phyloP scores from a whole-genome alignment of 2,329 filamentous ascomycete genomes.

The Graphium sp. region DNA sequence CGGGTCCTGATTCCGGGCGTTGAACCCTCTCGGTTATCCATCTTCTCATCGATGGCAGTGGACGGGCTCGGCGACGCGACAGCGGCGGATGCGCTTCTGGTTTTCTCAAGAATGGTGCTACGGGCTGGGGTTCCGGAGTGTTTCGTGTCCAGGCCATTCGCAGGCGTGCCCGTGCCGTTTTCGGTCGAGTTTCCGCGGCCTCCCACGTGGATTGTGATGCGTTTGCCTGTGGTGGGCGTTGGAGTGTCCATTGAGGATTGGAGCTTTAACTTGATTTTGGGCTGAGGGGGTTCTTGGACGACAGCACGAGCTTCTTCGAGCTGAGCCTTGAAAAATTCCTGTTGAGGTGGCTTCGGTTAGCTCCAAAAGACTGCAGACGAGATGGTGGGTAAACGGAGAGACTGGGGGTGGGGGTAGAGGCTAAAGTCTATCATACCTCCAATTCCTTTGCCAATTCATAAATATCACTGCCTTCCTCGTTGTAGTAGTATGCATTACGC shows the following conservation, averaged over 20 bases:
- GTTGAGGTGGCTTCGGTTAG: neutral
- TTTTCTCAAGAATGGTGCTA: conserved; percentile 22
- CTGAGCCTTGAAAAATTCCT: conserved; percentile 53
- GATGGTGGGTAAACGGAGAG: neutral
- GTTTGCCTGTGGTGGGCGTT: conserved; percentile 27
- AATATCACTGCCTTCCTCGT: conserved; percentile 81
- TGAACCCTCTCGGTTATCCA: too few relatives aligned
- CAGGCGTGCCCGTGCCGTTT: too few relatives aligned
- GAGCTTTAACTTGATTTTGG: conserved; percentile 70
- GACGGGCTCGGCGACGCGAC: conserved; percentile 27
- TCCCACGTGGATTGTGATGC: conserved; percentile 57
- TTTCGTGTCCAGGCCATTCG: too few relatives aligned
- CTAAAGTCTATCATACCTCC: conserved; percentile 36
- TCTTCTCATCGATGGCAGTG: too few relatives aligned
- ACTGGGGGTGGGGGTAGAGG: neutral
- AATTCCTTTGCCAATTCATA: conserved; percentile 61
- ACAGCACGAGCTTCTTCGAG: conserved; percentile 55
- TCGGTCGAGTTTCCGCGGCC: conserved; percentile 35
- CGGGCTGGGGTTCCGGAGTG: too few relatives aligned
- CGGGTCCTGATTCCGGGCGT: too few relatives aligned
- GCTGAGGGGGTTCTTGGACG: conserved; percentile 55
- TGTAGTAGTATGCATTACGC: conserved; percentile 78
- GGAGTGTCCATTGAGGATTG: conserved; percentile 27
- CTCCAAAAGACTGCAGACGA: neutral
- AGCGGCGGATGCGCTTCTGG: conserved; percentile 21